phyloP scores from a whole-genome alignment of 129 eudicot genomes.

The Helianthus annuus region HanXRQr2.0-SUNRISE NC_035441.2:143202287-143202786 shows the following conservation, averaged over 20 bases:
- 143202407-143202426: neutral
- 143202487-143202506: constrained; percentile 19
- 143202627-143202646: constrained; percentile 23
- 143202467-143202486: constrained; percentile 58
- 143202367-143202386: neutral
- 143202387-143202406: neutral
- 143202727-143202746: too few species aligned
- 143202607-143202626: constrained; percentile 18
- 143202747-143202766: too few species aligned
- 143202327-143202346: constrained; percentile 75
- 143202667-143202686: neutral
- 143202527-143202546: neutral
- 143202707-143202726: neutral
- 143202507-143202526: neutral
- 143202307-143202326: constrained; percentile 68
- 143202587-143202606: constrained; percentile 19
- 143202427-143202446: neutral
- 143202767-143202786: too few species aligned
- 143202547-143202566: neutral
- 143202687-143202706: neutral
- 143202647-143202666: constrained; percentile 6
- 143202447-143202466: constrained; percentile 47
- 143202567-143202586: constrained; percentile 23
- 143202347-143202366: constrained; percentile 55
- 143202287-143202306: constrained; percentile 49